Evolutionary conservation across 345 rosid genomes (phyloP).

Genomic region (Hirschfeldia incana): DNA sequence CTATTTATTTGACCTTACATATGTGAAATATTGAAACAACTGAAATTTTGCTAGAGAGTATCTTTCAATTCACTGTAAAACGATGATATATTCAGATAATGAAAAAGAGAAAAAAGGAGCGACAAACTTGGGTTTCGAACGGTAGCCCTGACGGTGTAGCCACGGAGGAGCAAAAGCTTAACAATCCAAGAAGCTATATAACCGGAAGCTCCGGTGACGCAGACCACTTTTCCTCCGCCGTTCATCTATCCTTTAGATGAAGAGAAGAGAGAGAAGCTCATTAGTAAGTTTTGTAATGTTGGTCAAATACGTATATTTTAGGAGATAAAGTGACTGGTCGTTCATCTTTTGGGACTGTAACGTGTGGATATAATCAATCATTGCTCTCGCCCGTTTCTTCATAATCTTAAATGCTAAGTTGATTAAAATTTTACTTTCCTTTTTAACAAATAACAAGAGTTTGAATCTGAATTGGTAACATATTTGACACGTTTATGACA

Average conservation of each 20-base stretch:
- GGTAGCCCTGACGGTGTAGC: conserved; percentile 52
- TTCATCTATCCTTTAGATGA: conserved; percentile 22
- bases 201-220: conserved; percentile 60
- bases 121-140: conserved; percentile 51
- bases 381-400: background rate
- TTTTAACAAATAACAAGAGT: background rate
- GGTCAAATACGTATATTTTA: background rate
- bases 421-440: background rate
- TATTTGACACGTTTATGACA: background rate
- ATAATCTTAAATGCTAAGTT: background rate
- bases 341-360: background rate
- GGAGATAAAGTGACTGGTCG: background rate
- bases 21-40: too few relatives aligned
- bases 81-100: background rate
- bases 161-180: conserved; percentile 49
- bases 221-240: conserved; percentile 42
- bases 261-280: background rate
- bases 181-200: conserved; percentile 56
- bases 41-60: background rate
- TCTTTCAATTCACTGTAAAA: background rate
- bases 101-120: background rate
- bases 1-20: too few relatives aligned
- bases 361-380: background rate
- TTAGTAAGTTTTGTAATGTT: background rate
- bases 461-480: background rate